A percentile compares a stretch with the other conserved stretches of the same genome.
phyloP scores from a whole-genome alignment of 495 filamentous ascomycete genomes.

The Daldinia caldariorum region DNA sequence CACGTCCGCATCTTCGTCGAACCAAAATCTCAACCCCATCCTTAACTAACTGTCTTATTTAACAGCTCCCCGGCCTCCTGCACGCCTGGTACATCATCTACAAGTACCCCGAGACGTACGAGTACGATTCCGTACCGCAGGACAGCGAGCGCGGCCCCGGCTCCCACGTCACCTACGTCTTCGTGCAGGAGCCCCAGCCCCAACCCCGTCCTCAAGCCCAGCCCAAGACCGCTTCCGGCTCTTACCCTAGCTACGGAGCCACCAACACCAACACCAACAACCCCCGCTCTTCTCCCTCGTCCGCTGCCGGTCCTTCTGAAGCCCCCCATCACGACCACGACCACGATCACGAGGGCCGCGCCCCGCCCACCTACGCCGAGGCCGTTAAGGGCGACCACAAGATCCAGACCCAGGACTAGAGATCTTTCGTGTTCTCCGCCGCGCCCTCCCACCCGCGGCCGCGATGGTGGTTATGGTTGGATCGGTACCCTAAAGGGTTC shows the following conservation, averaged over 20 bases:
- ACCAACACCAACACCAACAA: conserved; percentile 46
- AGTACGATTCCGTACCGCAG: conserved; percentile 68
- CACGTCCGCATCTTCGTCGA: too few species aligned
- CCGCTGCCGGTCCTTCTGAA: conserved; percentile 42
- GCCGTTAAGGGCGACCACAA: conserved; percentile 90
- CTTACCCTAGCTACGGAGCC: conserved; percentile 54
- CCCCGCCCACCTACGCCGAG: conserved; percentile 83
- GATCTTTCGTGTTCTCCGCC: neutral
- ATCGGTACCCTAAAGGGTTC: neutral
- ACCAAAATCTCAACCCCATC: neutral
- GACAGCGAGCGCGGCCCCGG: conserved; percentile 63
- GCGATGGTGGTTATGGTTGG: neutral
- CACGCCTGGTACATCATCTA: conserved; percentile 99
- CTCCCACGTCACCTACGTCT: conserved; percentile 72
- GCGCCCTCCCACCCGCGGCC: neutral
- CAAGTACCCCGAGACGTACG: conserved; percentile 80
- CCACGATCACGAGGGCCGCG: conserved; percentile 42
- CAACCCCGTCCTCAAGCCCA: conserved; percentile 38
- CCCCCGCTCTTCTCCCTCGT: conserved; percentile 35
- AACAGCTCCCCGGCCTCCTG: conserved; percentile 81
- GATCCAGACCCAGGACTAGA: conserved; percentile 76
- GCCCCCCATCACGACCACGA: neutral
- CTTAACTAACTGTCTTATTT: conserved; percentile 9
- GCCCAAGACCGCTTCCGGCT: conserved; percentile 44
- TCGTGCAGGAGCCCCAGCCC: conserved; percentile 59